Conservation (phyloP, 768 basidiomycete species). For the Mycena pura region DNA sequence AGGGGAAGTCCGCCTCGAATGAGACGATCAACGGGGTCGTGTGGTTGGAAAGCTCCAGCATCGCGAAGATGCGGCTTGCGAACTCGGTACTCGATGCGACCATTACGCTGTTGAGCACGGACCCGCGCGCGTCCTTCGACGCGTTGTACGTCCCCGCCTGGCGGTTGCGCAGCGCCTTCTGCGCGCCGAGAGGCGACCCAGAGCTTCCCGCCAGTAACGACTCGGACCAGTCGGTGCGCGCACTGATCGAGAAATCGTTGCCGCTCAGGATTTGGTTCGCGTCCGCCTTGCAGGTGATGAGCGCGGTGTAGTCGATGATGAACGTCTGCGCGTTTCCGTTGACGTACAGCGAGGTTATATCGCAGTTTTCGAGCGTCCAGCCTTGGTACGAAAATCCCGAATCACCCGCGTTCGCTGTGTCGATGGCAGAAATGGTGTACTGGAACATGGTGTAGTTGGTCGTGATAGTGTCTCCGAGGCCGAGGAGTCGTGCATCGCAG, state of each 20-base stretch:
- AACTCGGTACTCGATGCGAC: not conserved
- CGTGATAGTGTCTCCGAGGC: conserved; percentile 33
- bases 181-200: conserved; percentile 22
- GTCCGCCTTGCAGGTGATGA: conserved; percentile 25
- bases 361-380: conserved; percentile 32
- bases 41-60: not conserved
- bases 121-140: conserved; percentile 11
- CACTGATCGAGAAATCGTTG: conserved; percentile 19
- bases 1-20: conserved; percentile 5
- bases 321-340: conserved; percentile 14
- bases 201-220: conserved; percentile 28
- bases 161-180: conserved; percentile 13
- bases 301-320: conserved; percentile 28
- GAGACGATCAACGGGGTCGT: not conserved
- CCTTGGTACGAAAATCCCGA: conserved; percentile 33
- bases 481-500: conserved; percentile 34
- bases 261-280: not conserved
- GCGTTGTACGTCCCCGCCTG: conserved; percentile 8
- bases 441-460: conserved; percentile 36
- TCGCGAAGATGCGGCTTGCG: not conserved
- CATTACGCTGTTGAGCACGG: not conserved
- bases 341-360: conserved; percentile 31
- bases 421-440: conserved; percentile 30
- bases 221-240: conserved; percentile 25
- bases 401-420: conserved; percentile 30